A percentile compares a stretch with the other conserved stretches of the same genome.
These are phyloP conservation scores for Penicillium argentinense DNA, from an alignment of 495 filamentous ascomycete genomes.

Conservation along the genomic window DNA sequence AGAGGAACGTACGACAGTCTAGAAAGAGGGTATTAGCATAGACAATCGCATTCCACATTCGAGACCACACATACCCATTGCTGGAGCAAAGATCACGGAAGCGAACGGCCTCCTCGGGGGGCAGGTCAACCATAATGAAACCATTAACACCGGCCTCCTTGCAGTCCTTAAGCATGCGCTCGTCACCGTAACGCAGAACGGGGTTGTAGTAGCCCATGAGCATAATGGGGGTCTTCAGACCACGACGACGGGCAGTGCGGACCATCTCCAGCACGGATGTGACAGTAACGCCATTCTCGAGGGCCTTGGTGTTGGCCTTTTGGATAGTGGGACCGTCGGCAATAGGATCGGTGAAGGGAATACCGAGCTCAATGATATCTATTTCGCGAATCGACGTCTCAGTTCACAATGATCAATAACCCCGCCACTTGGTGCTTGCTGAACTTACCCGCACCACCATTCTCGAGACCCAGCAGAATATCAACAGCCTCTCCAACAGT, in stretches of 20 bases:
- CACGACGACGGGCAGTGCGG: slow-evolving; percentile 68
- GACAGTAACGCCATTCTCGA: slow-evolving; percentile 85
- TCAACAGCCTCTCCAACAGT: slow-evolving; percentile 77
- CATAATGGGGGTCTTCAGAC: slow-evolving; percentile 77
- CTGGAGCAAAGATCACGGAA: slow-evolving; percentile 83
- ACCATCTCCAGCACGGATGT: slow-evolving; percentile 75
- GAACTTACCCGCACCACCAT: slow-evolving; percentile 80
- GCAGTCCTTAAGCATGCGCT: slow-evolving; percentile 80
- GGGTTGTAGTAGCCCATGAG: slow-evolving; percentile 99
- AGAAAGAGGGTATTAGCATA: slow-evolving; percentile 8
- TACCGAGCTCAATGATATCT: slow-evolving; percentile 56
- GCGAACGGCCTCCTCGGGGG: slow-evolving; percentile 91
- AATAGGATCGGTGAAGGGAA: slow-evolving; percentile 98
- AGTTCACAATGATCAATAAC: not conserved
- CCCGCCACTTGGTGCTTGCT: slow-evolving; percentile 4
- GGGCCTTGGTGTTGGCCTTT: slow-evolving; percentile 82
- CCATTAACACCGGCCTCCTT: slow-evolving; percentile 87
- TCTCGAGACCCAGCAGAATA: slow-evolving; percentile 85
- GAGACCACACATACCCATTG: slow-evolving; percentile 52
- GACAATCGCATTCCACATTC: not conserved
- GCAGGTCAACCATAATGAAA: slow-evolving; percentile 96
- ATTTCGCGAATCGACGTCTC: slow-evolving; percentile 1
- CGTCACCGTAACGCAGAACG: slow-evolving; percentile 87
- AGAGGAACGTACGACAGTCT: slow-evolving; percentile 93
- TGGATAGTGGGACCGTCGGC: slow-evolving; percentile 95